phyloP scores from a whole-genome alignment of 306 rosid species.

The Medicago truncatula region DNA sequence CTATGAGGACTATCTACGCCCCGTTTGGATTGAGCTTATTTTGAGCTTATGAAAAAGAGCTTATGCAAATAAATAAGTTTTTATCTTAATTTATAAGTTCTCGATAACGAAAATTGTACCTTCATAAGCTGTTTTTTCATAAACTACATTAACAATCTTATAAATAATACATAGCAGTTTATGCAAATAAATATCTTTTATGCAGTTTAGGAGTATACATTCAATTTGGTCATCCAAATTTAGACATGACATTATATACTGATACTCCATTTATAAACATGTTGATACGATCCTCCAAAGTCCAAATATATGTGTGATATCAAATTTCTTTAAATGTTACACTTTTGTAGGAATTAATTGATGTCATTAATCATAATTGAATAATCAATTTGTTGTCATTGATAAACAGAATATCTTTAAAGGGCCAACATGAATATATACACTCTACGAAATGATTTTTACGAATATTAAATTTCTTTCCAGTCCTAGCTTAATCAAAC shows the following conservation, averaged over 20 bases:
- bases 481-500: neutral
- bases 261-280: conserved; percentile 12
- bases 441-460: neutral
- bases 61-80: too few species aligned
- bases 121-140: too few species aligned
- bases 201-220: neutral
- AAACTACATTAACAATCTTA: too few species aligned
- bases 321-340: neutral
- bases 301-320: neutral
- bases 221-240: conserved; percentile 29
- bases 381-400: conserved; percentile 2
- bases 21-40: too few species aligned
- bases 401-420: conserved; percentile 6
- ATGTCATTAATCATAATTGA: neutral
- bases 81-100: too few species aligned
- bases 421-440: neutral
- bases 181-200: too few species aligned
- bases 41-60: too few species aligned
- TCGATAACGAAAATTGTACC: too few species aligned
- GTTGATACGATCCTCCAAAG: neutral
- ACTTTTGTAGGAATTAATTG: neutral
- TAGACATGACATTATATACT: neutral
- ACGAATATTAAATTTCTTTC: neutral
- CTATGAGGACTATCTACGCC: neutral
- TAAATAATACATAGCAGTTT: too few species aligned